These are phyloP conservation scores for Drechslerella dactyloides DNA, from an alignment of 2,329 filamentous ascomycete species.

Conservation along the genomic window DNA sequence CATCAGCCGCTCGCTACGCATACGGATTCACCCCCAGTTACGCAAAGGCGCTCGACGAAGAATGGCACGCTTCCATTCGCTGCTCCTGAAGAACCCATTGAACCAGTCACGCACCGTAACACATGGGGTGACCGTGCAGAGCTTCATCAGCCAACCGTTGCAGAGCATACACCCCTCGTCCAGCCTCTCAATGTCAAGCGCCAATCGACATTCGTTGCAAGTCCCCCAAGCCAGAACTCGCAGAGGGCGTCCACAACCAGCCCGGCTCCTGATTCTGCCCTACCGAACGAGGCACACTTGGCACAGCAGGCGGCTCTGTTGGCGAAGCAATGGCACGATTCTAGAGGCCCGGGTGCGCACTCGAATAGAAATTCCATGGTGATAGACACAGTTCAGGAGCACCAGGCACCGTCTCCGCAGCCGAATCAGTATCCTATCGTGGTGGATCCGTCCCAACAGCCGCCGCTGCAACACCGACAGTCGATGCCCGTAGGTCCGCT, in stretches of 20 bases:
- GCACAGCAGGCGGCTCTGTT: conserved; percentile 48
- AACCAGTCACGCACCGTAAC: conserved; percentile 16
- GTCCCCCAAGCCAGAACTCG: conserved; percentile 9
- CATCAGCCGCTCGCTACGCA: conserved; percentile 14
- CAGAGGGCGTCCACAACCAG: conserved; percentile 1
- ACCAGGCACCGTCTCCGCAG: not conserved
- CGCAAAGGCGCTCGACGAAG: conserved; percentile 9
- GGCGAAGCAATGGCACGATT: conserved; percentile 35
- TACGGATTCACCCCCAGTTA: conserved; percentile 12
- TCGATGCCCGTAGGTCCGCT: conserved; percentile 24
- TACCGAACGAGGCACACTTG: conserved; percentile 25
- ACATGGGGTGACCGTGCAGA: conserved; percentile 29
- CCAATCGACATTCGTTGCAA: conserved; percentile 14
- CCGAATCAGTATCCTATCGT: conserved; percentile 2
- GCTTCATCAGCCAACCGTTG: conserved; percentile 9
- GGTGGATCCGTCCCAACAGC: conserved; percentile 12
- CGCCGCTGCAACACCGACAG: conserved; percentile 24
- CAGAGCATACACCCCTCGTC: conserved; percentile 15
- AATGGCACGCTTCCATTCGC: conserved; percentile 17
- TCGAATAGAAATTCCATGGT: too few species aligned
- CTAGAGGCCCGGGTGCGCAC: conserved; percentile 5
- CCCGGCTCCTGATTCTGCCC: conserved; percentile 16
- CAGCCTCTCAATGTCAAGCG: conserved; percentile 45
- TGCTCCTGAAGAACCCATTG: conserved; percentile 21
- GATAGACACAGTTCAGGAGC: too few species aligned